Evolutionary conservation across 2,329 filamentous ascomycete genomes (phyloP), one percentile per base, ranked within the genome.

Genomic region (Diaporthe ampelina): DNA sequence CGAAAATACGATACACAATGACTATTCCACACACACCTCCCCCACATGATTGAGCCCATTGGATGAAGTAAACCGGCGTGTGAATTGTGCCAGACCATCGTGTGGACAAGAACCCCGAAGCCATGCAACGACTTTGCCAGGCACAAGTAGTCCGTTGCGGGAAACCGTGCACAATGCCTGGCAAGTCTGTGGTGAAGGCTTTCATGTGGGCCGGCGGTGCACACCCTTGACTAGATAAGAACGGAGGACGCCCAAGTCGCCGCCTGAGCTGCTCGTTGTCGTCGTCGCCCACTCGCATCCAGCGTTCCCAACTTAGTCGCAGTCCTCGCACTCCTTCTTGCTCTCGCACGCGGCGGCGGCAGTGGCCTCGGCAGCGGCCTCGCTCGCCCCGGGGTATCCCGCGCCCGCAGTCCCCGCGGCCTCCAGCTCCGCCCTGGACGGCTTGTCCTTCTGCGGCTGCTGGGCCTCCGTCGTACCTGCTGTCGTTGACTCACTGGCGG

Each of bases 301-400:
- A 17, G 40, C 15, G 40, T 17, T 13, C 40, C 5, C 40, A 17
- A 5, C 57, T 70, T 45, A 73, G 5, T 45, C 26, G 45, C 74
- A 76, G 65, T 76, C 74, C 57, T 76, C 72, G 26, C 76, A 76
- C 17, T 40, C 63, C 59, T 48, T 35, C 70, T 70, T 74, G 52
- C 58, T 57, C n/a, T 37, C 35, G 24, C 63, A 68, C 17, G 48
- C 48, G 9, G 15, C 32, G 4, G 37, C 37, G 4, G 37, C 37
- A 40, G 17, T 19, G 3, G 29, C 59, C 48, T 48, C 24, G 3
- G 26, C 35, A 4, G 74, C 68, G 35, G 58, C 75, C 59, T 72
- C 58, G 58, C 43, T 68, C 37, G 74, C 59, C 19, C 74, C 74
- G n/a, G 72, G 72, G 29, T 71, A 73, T 11, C 74, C 72, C 7